These are phyloP conservation scores for Tricholoma matsutake DNA, from an alignment of 768 basidiomycete species.

Conservation along the genomic window DNA sequence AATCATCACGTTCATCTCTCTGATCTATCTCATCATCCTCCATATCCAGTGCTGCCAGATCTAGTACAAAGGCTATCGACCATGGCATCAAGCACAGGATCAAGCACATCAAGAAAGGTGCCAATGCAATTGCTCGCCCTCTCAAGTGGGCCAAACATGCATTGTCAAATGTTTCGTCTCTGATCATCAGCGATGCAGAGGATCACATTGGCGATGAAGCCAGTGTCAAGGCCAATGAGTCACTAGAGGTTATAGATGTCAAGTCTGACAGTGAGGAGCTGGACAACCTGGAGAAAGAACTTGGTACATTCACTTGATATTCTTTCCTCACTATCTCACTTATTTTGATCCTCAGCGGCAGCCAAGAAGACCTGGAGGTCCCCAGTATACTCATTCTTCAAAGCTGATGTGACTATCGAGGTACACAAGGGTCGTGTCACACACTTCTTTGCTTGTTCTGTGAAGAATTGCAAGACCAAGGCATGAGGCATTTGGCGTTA, in stretches of 20 bases:
- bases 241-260: background rate
- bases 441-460: background rate
- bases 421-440: background rate
- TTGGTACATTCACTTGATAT: too few relatives aligned
- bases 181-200: background rate
- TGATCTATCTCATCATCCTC: too few relatives aligned
- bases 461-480: background rate
- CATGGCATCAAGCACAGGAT: background rate
- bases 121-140: background rate
- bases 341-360: too few relatives aligned
- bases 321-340: too few relatives aligned
- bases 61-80: background rate
- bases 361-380: too few relatives aligned
- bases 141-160: slow-evolving; percentile 1
- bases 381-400: too few relatives aligned
- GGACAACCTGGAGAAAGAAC: too few relatives aligned
- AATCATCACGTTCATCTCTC: background rate
- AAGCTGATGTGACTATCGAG: background rate
- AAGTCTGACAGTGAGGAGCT: background rate
- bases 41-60: too few relatives aligned
- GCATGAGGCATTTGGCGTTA: background rate
- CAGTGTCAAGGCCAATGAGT: background rate
- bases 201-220: background rate
- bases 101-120: slow-evolving; percentile 1
- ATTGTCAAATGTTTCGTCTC: too few relatives aligned